These are phyloP conservation scores for Solanum dulcamara DNA, from an alignment of 257 asterid species.

Conservation along the genomic window DNA sequence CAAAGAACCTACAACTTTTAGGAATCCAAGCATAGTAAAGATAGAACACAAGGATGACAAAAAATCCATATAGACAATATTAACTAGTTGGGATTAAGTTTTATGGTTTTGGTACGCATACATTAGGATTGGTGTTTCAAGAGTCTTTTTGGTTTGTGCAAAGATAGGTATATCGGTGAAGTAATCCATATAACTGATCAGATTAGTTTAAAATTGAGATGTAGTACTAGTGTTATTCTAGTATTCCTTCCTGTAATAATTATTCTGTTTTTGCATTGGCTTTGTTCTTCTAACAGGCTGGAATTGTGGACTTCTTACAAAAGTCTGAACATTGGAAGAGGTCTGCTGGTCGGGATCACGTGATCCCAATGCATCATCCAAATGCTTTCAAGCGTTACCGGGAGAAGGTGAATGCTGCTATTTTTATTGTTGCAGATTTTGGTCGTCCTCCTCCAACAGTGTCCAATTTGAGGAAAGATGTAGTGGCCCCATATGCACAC, in stretches of 20 bases:
- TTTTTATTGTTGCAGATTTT: slow-evolving; percentile 82
- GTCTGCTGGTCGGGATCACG: slow-evolving; percentile 78
- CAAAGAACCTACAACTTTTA: neutral
- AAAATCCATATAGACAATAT: neutral
- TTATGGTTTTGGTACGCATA: neutral
- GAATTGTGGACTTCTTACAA: slow-evolving; percentile 46
- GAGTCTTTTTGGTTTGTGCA: neutral
- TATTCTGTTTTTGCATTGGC: neutral
- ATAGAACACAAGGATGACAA: neutral
- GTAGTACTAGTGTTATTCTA: neutral
- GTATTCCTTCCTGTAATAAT: neutral
- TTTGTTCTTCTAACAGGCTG: slow-evolving; percentile 38
- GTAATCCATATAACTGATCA: neutral
- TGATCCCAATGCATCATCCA: slow-evolving; percentile 89
- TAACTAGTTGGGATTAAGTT: neutral
- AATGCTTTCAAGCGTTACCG: slow-evolving; percentile 83
- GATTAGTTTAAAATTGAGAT: neutral
- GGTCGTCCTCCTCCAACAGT: slow-evolving; percentile 52
- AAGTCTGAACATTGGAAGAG: slow-evolving; percentile 61
- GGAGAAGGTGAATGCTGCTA: slow-evolving; percentile 49
- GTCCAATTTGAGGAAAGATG: slow-evolving; percentile 68
- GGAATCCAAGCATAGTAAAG: neutral
- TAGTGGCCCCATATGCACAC: slow-evolving; percentile 88
- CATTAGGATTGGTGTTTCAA: neutral
- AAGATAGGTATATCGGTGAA: neutral